phyloP scores from a whole-genome alignment of 2,329 filamentous ascomycete genomes.

The Microdochium bolleyi region DNA sequence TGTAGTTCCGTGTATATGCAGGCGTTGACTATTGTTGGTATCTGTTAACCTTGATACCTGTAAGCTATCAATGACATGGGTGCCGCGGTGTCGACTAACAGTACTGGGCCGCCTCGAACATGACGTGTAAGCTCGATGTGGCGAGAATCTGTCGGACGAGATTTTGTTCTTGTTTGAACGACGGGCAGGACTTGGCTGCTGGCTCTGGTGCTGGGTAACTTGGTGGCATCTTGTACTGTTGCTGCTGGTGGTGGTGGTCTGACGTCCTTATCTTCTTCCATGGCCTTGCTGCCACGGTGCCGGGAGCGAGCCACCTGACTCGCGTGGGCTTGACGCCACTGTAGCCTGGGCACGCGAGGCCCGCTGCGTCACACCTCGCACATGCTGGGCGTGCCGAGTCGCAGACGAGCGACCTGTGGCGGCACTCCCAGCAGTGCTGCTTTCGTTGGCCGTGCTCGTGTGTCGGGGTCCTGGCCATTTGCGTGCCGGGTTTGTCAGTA shows the following conservation, averaged over 20 bases:
- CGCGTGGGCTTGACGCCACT: constrained; percentile 10
- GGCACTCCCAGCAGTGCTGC: not conserved
- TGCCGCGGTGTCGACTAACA: constrained; percentile 6
- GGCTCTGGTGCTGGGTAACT: not conserved
- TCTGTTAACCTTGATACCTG: no score
- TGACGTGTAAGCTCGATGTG: not conserved
- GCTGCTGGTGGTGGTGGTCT: not conserved
- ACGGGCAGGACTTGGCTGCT: not conserved
- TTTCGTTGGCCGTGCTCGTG: not conserved
- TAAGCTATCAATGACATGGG: not conserved
- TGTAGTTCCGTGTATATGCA: constrained; percentile 19
- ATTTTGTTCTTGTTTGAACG: no score
- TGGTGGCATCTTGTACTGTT: no score
- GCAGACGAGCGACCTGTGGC: constrained; percentile 8
- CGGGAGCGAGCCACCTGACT: constrained; percentile 14
- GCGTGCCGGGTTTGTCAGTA: no score
- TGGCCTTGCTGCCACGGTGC: constrained; percentile 12
- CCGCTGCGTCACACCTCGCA: constrained; percentile 14
- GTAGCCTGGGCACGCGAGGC: constrained; percentile 18
- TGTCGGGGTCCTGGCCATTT: no score
- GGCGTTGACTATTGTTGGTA: constrained; percentile 12
- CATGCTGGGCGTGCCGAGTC: constrained; percentile 17
- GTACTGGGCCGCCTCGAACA: constrained; percentile 3
- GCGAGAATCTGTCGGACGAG: no score
- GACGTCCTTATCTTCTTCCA: not conserved